Base-by-base conservation (phyloP, 2,329 filamentous ascomycete species). In the Cytospora piceicola region DNA sequence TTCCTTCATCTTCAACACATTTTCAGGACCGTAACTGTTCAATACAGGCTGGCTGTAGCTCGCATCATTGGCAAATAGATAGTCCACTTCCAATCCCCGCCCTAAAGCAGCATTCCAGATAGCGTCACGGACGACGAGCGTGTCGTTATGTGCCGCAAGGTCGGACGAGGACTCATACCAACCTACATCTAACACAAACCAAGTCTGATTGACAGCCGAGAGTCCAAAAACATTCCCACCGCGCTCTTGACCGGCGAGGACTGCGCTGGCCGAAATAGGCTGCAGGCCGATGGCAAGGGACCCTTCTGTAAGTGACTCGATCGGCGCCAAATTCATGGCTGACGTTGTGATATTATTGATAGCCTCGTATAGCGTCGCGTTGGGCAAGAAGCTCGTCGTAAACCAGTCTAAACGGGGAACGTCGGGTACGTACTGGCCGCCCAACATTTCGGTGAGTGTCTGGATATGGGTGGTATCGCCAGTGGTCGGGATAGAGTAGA, bases 211-310 rank as follows among this genome's bases (percentile, higher is more conserved):
- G 62, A 68, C 70, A 20, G 67, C 59, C 27, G 73, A 66, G 15
- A 77, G 67, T 4, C 73, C 74, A 27, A 76, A 68, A 0, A 73
- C 71, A 67, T 77, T 75, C 30, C 73, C 75, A 32, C 73, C 73
- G 29, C 65, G 68, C 8, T 57, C 66, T 36, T 67, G 63, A 54
- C 72, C 73, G 29, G 72, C 73, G 22, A 67, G 62, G 11, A 74
- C 69, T n/a, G 69, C 70, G 61, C 67, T 75, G 24, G 67, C 68
- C 9, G 72, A 73, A 59, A 76, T 75, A 7, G 74, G 73, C 60
- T 76, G 74, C 65, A 71, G 71, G 53, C 71, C 72, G 46, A 76
- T 71, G 29, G 72, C 73, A 24, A 76, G 61, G 34, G 72, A 73
- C 49, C 71, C 73, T 30, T 70, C 70, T 42, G 69, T 71, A 24